phyloP scores from a whole-genome alignment of 2,329 filamentous ascomycete species.

The Botrytis deweyae region DNA sequence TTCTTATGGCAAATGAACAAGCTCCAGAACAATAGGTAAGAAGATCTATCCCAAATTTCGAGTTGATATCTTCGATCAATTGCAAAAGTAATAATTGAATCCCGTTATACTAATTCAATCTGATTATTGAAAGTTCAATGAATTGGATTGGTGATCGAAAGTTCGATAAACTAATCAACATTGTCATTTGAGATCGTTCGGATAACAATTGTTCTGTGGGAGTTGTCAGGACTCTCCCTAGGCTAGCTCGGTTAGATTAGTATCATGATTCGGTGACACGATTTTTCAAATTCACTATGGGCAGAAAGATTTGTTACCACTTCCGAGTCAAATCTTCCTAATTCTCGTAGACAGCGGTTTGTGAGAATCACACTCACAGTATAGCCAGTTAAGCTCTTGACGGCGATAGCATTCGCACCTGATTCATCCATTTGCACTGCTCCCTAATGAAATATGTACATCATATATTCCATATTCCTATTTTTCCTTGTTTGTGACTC shows the following conservation, averaged over 20 bases:
- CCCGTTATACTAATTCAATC: neutral
- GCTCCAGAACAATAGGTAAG: too few species aligned
- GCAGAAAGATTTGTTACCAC: neutral
- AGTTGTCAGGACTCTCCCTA: neutral
- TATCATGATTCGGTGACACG: neutral
- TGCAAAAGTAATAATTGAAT: neutral
- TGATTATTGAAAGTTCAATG: neutral
- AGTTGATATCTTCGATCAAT: neutral
- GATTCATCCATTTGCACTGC: neutral
- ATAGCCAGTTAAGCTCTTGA: neutral
- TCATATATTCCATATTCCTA: too few species aligned
- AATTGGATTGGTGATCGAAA: neutral
- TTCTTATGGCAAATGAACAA: neutral
- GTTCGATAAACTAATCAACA: neutral
- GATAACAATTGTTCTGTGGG: neutral
- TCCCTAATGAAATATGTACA: neutral
- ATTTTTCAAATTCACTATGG: neutral
- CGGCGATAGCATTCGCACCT: neutral
- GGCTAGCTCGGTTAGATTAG: neutral
- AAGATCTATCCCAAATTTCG: neutral
- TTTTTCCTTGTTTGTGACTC: neutral
- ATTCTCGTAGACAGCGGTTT: neutral
- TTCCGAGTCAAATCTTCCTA: neutral
- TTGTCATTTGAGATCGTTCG: neutral
- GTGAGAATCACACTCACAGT: neutral